Percentiles rank a stretch among this genome's conserved stretches.
Evolutionary conservation across 805 yeast genomes (phyloP).

Genomic region (Metschnikowia koreensis): DNA sequence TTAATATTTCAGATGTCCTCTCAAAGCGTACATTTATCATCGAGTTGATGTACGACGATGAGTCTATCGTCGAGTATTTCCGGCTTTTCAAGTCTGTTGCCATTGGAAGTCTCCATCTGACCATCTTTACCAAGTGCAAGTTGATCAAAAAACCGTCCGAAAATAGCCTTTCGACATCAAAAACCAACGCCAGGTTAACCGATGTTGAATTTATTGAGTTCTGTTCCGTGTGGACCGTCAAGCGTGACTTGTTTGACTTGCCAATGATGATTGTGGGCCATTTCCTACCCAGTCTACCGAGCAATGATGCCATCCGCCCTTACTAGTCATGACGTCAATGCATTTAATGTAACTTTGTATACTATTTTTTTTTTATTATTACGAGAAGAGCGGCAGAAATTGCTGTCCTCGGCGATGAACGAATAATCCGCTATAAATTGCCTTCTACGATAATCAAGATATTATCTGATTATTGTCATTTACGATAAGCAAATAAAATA

Average conservation of each 20-base stretch:
- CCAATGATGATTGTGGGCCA: slow-evolving; percentile 85
- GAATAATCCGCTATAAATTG: background rate
- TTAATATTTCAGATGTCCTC: slow-evolving; percentile 54
- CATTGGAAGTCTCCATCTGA: slow-evolving; percentile 60
- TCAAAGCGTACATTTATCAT: slow-evolving; percentile 65
- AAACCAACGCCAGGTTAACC: slow-evolving; percentile 19
- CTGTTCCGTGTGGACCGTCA: slow-evolving; percentile 83
- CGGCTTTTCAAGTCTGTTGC: slow-evolving; percentile 69
- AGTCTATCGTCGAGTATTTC: slow-evolving; percentile 69
- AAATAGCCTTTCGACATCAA: slow-evolving; percentile 14
- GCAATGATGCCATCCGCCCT: slow-evolving; percentile 6
- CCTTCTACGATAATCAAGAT: background rate
- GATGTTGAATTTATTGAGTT: slow-evolving; percentile 48
- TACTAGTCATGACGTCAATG: background rate
- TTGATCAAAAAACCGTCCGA: slow-evolving; percentile 31
- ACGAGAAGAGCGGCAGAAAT: too few relatives aligned
- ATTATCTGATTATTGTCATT: too few relatives aligned
- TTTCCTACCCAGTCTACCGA: slow-evolving; percentile 60
- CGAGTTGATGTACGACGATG: slow-evolving; percentile 76
- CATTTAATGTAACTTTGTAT: too few relatives aligned
- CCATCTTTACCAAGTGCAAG: slow-evolving; percentile 51
- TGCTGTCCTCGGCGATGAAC: too few relatives aligned
- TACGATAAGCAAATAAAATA: too few relatives aligned
- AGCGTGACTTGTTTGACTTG: slow-evolving; percentile 77
- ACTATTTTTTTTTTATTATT: too few relatives aligned